Evolutionary conservation across 2,329 filamentous ascomycete species (phyloP), one percentile per base, ranked within the genome.

Genomic region (Fusarium nygamai): DNA sequence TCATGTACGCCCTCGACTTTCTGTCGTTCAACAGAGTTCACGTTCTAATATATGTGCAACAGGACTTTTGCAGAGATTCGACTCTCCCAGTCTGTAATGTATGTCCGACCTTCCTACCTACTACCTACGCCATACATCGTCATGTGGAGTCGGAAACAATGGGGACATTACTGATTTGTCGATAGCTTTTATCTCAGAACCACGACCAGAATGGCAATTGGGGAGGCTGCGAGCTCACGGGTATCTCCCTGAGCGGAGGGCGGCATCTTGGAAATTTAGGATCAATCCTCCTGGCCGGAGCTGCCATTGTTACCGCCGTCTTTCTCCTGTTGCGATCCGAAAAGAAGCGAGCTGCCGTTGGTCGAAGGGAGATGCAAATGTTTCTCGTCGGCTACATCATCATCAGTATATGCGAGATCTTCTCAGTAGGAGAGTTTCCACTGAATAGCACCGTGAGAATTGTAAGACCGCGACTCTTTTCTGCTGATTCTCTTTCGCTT

Each of bases 321-420:
- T 91, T 92, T 76, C 86, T 99, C 66, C 79, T 98, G 82, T 90
- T 92, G 84, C 89, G 91, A 76, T 97, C 96, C 27, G 93, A 98
- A 79, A 90, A 89, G 81, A 98, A 99, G 85, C 92, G 93, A 83
- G 96, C 96, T 64, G 96, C 96, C 64, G 96, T 99, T 54, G 96
- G 96, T 69, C 89, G 96, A 86, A 93, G 96, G 83, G 96, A 99
- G 84, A 98, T 99, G 90, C 96, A 99, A 87, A 80, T 98, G 39
- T 98, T 99, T 85, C 89, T 99, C 58, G 72, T 94, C 47, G 92
- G 93, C 58, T 99, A 94, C 82, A 92, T 97, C 65, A 84, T 98
- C 67, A 91, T 98, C 70, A 91, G 93, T 78, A 93, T 99, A 79
- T 98, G 95, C 84, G 96, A 98, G 83, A 98, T 99, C 79, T 98